A percentile compares a stretch with the other conserved stretches of the same genome.
These are phyloP conservation scores for Pulveroboletus sp. DNA, from an alignment of 768 basidiomycete species.

Conservation along the genomic window DNA sequence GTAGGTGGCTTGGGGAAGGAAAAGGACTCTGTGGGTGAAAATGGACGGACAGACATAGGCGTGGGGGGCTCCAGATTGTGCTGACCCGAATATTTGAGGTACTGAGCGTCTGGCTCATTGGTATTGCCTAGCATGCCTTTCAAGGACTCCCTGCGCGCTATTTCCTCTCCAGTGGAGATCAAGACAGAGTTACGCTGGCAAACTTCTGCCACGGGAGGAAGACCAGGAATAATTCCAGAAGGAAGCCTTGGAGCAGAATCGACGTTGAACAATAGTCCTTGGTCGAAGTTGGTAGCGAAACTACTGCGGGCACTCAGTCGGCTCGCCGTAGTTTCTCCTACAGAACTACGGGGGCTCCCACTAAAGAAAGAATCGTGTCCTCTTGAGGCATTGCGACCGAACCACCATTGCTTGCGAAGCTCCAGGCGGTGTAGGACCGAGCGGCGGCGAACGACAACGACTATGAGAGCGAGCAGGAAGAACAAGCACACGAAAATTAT, in stretches of 20 bases:
- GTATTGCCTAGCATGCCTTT: conserved; percentile 37
- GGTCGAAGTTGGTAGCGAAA: conserved; percentile 60
- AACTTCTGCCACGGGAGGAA: conserved; percentile 55
- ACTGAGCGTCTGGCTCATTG: conserved; percentile 38
- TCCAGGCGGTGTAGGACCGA: conserved; percentile 39
- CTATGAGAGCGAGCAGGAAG: conserved; percentile 29
- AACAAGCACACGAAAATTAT: conserved; percentile 34
- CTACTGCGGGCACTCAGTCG: conserved; percentile 47
- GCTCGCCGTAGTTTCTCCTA: conserved; percentile 14
- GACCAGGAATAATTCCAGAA: conserved; percentile 27
- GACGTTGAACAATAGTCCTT: conserved; percentile 28
- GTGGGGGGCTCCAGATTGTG: conserved; percentile 28
- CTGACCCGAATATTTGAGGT: conserved; percentile 31
- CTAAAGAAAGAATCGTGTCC: conserved; percentile 6
- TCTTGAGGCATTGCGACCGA: conserved; percentile 18
- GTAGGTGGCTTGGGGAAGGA: conserved; percentile 63
- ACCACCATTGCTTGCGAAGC: conserved; percentile 45
- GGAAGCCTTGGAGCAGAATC: conserved; percentile 16
- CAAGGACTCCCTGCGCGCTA: conserved; percentile 34
- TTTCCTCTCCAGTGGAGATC: conserved; percentile 21
- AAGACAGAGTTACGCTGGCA: conserved; percentile 32
- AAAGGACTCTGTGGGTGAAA: conserved; percentile 64
- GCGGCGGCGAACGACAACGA: conserved; percentile 47
- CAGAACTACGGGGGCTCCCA: conserved; percentile 8
- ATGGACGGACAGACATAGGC: conserved; percentile 61